These are phyloP conservation scores for Symbiodinium pilosum DNA, from an alignment of 73 alveolate genomes.

Conservation along the genomic window DNA sequence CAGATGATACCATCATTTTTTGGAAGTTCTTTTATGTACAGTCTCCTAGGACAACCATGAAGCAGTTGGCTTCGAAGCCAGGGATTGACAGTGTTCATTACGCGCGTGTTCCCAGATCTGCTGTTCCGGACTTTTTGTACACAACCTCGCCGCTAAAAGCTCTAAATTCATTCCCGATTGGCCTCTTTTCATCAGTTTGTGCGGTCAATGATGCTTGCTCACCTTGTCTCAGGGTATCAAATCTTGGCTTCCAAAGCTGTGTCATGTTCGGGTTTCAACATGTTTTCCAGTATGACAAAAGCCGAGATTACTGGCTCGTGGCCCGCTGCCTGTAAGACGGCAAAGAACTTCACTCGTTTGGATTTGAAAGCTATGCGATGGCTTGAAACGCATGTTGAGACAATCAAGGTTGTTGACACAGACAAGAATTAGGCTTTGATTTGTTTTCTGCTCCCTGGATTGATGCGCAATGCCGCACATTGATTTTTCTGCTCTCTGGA, in stretches of 20 bases:
- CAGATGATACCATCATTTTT: not conserved
- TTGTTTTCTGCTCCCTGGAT: not conserved
- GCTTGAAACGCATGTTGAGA: not conserved
- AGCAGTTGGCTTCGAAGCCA: not conserved
- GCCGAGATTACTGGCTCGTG: not conserved
- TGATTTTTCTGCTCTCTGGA: not conserved
- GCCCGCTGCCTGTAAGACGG: not conserved
- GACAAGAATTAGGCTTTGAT: not conserved
- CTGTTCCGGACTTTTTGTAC: not conserved
- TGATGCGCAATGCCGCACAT: not conserved
- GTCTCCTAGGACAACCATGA: not conserved
- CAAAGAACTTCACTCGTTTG: conserved; percentile 4
- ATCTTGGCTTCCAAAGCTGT: not conserved
- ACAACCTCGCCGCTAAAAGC: not conserved
- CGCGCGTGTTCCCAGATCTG: not conserved
- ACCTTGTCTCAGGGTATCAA: not conserved
- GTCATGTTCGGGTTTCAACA: not conserved
- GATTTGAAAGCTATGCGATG: not conserved
- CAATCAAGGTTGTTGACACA: not conserved
- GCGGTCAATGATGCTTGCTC: not conserved
- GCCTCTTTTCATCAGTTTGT: too few relatives aligned
- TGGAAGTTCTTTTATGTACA: not conserved
- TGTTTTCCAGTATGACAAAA: not conserved
- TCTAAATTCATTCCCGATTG: not conserved
- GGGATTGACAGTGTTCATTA: not conserved